Base-by-base conservation (phyloP, 164 flowering plant genomes). In the Tinospora cordifolia region DNA sequence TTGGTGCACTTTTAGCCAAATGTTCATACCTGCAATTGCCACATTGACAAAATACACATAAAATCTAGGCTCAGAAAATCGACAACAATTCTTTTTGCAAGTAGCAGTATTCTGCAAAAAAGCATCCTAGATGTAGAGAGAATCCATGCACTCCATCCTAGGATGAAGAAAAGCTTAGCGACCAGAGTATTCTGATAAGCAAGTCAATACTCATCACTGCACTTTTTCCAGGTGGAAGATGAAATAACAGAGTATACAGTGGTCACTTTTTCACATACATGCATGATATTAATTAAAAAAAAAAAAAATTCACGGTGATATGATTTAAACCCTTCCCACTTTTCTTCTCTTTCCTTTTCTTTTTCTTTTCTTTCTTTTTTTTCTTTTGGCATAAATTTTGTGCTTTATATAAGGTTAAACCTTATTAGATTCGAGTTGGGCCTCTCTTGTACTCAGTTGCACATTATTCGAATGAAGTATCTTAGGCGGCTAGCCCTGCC, bases 1-100 rank as follows among this genome's bases (percentile, higher is more conserved):
- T 86, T 40, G 98, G 98, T 66, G 99, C 99, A 86, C 98, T 95
- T 85, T 72, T 88, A 25, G 99, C 97, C 82, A 95, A 84, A 84
- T 95, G 98, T 51, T 92, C 97, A 75, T 89, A 92, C 98, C 99
- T 93, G 83, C 59, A 79, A 65, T 38, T 71, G 26, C 71, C 40
- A 47, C 60, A 34, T 40, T 59, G 70, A 67, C 57, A 75, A 73
- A 66, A 40, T 51, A 6, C 36, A 15, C 25, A 30, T 1, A 36
- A 27, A 58, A 9, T 2, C 15, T 6, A 26, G 9, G n/a, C 36
- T 26, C 66, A 67, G 41, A 14, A 34, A 30, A 30, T 17, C 19
- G 13, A 19, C 19, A 14, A 51, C 59, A 51, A 51, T 51, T 15
- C 22, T 51, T 51, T 51, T 51, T 51, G 19, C 59, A 51, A 51